These are phyloP conservation scores for Canavalia ensiformis DNA, from an alignment of 306 rosid genomes.

Conservation along the genomic window DNA sequence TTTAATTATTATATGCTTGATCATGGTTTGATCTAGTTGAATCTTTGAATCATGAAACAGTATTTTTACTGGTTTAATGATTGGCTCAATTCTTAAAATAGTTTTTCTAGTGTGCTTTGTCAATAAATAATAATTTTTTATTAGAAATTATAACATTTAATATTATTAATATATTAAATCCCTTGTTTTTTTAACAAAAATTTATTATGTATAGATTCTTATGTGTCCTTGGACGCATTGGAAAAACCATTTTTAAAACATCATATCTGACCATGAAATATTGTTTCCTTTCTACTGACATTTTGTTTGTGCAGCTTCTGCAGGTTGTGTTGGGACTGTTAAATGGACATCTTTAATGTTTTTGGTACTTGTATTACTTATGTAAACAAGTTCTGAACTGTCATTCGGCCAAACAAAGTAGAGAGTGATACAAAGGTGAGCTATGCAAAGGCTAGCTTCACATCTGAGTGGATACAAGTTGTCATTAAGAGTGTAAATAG, in stretches of 20 bases:
- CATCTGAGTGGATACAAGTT: conserved; percentile 59
- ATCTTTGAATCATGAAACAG: neutral
- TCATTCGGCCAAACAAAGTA: conserved; percentile 47
- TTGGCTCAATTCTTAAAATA: too few species aligned
- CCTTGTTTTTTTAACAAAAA: too few species aligned
- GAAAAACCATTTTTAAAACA: neutral
- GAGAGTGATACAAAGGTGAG: conserved; percentile 60
- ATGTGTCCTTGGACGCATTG: too few species aligned
- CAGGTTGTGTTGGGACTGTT: conserved; percentile 49
- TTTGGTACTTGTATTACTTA: conserved; percentile 55
- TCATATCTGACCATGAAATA: neutral
- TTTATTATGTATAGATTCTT: too few species aligned
- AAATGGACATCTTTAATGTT: conserved; percentile 55
- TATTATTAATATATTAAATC: too few species aligned
- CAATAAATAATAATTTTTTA: too few species aligned
- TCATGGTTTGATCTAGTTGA: neutral
- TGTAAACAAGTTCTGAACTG: conserved; percentile 56
- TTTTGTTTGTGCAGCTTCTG: conserved; percentile 66
- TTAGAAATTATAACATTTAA: too few species aligned
- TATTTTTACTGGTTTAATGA: too few species aligned
- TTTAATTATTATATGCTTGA: neutral
- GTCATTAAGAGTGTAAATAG: conserved; percentile 77
- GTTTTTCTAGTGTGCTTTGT: too few species aligned
- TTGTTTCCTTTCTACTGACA: conserved; percentile 10
- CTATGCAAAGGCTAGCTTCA: conserved; percentile 61